These are phyloP conservation scores for Oryza meridionalis DNA, from an alignment of 176 grass and related monocot species.

Conservation along the genomic window DNA sequence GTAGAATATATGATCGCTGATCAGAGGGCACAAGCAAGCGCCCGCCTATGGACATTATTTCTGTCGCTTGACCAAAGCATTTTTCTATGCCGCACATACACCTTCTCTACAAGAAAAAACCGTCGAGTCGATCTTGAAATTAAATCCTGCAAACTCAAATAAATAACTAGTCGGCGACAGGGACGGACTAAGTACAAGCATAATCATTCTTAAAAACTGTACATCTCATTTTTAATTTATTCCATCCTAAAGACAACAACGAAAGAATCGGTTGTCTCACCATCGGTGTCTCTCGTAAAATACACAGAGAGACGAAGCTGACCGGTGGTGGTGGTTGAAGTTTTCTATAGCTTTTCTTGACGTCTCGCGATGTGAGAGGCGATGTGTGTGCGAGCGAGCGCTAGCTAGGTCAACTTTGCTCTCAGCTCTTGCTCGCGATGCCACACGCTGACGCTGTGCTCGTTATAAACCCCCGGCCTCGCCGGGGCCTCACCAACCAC, in stretches of 20 bases:
- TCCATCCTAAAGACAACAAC: not conserved
- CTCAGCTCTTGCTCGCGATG: not conserved
- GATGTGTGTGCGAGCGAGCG: not conserved
- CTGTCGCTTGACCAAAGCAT: slow-evolving; percentile 28
- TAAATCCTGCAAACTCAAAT: not conserved
- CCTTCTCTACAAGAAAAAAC: not conserved
- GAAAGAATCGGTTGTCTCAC: not conserved
- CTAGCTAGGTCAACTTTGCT: not conserved
- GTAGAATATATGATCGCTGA: not conserved
- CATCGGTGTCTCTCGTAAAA: not conserved
- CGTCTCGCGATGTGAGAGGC: not conserved
- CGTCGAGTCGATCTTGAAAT: not conserved
- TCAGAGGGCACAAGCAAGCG: slow-evolving; percentile 28
- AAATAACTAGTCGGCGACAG: not conserved
- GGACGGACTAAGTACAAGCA: not conserved
- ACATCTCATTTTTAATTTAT: not conserved
- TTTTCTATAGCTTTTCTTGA: not conserved
- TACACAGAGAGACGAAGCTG: slow-evolving; percentile 6
- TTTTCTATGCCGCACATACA: not conserved
- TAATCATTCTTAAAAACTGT: not conserved
- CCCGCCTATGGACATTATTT: not conserved
- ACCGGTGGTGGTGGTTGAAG: slow-evolving; percentile 27
- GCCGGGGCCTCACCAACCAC: not conserved
- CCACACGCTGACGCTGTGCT: not conserved
- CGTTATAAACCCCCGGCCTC: not conserved